Evolutionary conservation across 2,329 filamentous ascomycete genomes (phyloP).

Genomic region (Diplodia intermedia): DNA sequence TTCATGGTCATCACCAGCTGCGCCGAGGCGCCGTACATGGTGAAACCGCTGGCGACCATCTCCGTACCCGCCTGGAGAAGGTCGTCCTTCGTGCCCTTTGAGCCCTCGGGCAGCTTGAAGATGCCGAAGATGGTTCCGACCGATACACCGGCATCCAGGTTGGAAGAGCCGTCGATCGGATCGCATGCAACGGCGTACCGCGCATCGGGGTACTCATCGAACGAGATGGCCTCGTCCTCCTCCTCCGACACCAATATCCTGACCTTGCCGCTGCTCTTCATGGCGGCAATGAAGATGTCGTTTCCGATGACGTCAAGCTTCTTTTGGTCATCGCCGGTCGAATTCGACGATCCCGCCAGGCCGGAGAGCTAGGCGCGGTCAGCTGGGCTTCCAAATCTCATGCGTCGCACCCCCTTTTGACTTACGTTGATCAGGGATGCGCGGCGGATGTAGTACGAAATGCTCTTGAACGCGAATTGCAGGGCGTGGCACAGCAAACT

Average conservation of each 20-base stretch:
- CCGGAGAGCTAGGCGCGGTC: conserved; percentile 70
- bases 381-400: not conserved
- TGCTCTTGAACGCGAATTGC: conserved; percentile 99
- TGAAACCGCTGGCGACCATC: conserved; percentile 94
- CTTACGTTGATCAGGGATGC: conserved; percentile 84
- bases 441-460: conserved; percentile 98
- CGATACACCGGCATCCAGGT: conserved; percentile 95
- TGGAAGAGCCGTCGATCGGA: conserved; percentile 96
- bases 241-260: conserved; percentile 96
- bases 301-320: conserved; percentile 99
- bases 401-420: conserved; percentile 8
- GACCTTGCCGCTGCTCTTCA: conserved; percentile 91
- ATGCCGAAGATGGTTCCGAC: conserved; percentile 97
- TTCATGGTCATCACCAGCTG: conserved; percentile 98
- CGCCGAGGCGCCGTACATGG: conserved; percentile 98
- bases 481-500: conserved; percentile 96
- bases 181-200: conserved; percentile 97
- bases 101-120: conserved; percentile 83
- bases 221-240: conserved; percentile 90
- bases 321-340: conserved; percentile 97
- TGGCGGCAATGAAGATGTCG: conserved; percentile 94
- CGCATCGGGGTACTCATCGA: conserved; percentile 74
- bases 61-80: conserved; percentile 89
- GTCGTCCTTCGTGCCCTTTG: conserved; percentile 79
- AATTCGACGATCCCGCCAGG: conserved; percentile 92